These are phyloP conservation scores for Sclerotinia trifoliorum DNA, from an alignment of 2,329 filamentous ascomycete species.

Conservation along the genomic window DNA sequence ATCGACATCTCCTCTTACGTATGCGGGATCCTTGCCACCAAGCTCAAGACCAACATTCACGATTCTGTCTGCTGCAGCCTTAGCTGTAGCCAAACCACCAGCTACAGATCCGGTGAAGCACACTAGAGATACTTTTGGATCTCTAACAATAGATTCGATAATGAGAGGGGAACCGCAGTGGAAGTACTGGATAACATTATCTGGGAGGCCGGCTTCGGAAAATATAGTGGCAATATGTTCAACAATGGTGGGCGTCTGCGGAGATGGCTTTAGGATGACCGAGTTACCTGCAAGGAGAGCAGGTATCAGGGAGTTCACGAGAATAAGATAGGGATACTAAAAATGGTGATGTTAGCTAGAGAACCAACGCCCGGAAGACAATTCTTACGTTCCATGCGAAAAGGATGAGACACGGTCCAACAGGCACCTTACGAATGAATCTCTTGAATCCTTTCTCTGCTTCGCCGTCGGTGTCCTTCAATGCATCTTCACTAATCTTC, in stretches of 20 bases:
- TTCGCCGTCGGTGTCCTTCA: constrained; percentile 80
- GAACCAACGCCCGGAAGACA: not conserved
- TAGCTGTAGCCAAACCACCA: constrained; percentile 81
- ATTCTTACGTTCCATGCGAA: constrained; percentile 91
- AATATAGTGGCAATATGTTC: constrained; percentile 81
- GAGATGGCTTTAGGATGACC: constrained; percentile 91
- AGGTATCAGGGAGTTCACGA: constrained; percentile 88
- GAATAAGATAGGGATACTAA: constrained; percentile 90
- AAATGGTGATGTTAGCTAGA: constrained; percentile 24
- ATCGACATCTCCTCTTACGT: constrained; percentile 82
- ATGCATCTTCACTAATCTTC: constrained; percentile 74
- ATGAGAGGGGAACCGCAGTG: constrained; percentile 77
- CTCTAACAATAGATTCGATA: constrained; percentile 75
- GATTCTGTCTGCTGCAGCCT: constrained; percentile 78
- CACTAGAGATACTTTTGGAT: constrained; percentile 74
- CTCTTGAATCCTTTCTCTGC: constrained; percentile 84
- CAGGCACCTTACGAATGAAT: constrained; percentile 83
- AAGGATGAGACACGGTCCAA: constrained; percentile 83
- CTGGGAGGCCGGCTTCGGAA: constrained; percentile 73
- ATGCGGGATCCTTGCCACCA: constrained; percentile 92
- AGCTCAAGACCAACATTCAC: constrained; percentile 87
- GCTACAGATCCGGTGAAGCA: constrained; percentile 95
- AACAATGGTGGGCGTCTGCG: constrained; percentile 88
- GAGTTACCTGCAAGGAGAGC: constrained; percentile 88
- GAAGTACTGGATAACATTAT: constrained; percentile 86